These are phyloP conservation scores for Ogataea haglerorum DNA, from an alignment of 805 yeast species.

Conservation along the genomic window DNA sequence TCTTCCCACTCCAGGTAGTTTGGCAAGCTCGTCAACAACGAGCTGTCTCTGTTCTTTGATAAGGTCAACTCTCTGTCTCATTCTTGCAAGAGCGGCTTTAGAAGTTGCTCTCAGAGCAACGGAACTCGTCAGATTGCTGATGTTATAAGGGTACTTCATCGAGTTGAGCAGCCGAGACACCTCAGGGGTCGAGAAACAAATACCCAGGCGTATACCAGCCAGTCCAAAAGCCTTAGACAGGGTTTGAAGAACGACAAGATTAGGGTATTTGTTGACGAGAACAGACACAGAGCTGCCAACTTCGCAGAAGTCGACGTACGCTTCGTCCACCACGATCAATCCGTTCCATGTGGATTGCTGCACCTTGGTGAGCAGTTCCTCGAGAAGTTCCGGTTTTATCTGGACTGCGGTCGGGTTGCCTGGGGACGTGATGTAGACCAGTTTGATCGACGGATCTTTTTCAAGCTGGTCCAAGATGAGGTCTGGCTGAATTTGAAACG, in stretches of 20 bases:
- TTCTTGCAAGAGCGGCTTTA: conserved; percentile 49
- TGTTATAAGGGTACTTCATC: conserved; percentile 95
- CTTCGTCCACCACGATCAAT: conserved; percentile 86
- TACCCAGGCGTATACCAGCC: conserved; percentile 90
- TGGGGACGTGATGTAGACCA: conserved; percentile 87
- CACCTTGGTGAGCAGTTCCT: conserved; percentile 39
- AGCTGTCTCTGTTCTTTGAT: conserved; percentile 54
- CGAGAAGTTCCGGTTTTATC: conserved; percentile 47
- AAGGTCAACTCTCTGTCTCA: conserved; percentile 51
- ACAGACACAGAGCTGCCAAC: conserved; percentile 69
- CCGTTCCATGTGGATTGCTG: conserved; percentile 60
- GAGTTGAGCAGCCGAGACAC: conserved; percentile 72
- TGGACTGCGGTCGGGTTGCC: conserved; percentile 91
- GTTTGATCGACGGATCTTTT: conserved; percentile 61
- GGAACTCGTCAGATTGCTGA: conserved; percentile 74
- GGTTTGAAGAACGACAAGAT: conserved; percentile 86
- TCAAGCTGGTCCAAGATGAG: conserved; percentile 49
- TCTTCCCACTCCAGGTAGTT: conserved; percentile 62
- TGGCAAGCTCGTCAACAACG: conserved; percentile 51
- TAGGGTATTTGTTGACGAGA: conserved; percentile 75
- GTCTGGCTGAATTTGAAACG: conserved; percentile 61
- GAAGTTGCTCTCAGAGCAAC: conserved; percentile 73
- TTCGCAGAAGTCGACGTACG: conserved; percentile 83
- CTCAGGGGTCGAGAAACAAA: conserved; percentile 61
- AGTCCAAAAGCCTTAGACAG: conserved; percentile 93